A percentile compares a stretch with the other conserved stretches of the same genome.
Evolutionary conservation across 2,329 filamentous ascomycete genomes (phyloP).

Genomic region (Cladosporium sp.): DNA sequence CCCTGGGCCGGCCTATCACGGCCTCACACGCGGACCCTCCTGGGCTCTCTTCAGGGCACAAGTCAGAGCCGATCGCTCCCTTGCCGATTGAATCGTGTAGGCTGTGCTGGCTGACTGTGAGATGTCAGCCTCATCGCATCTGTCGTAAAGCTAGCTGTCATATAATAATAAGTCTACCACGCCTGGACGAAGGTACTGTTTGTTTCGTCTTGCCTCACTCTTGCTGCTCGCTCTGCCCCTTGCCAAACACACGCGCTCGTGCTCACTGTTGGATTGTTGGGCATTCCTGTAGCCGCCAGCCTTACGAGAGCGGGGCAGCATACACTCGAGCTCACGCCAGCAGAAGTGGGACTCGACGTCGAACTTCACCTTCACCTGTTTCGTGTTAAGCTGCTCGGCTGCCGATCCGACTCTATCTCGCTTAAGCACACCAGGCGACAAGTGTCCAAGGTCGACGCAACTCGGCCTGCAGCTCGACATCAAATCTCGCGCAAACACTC

Average conservation of each 20-base stretch:
- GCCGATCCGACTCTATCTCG: no score
- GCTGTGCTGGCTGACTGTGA: background rate
- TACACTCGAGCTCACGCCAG: background rate
- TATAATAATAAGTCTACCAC: background rate
- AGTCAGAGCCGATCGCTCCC: background rate
- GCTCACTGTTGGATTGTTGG: background rate
- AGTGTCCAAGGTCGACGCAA: no score
- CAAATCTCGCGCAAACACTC: background rate
- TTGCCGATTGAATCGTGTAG: background rate
- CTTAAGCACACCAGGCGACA: no score
- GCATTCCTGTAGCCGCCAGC: conserved; percentile 7
- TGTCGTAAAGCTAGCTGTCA: background rate
- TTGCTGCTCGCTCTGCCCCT: background rate
- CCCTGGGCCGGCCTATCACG: background rate
- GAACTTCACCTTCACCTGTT: conserved; percentile 3
- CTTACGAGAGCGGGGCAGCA: background rate
- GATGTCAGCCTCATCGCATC: conserved; percentile 4
- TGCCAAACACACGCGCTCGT: background rate
- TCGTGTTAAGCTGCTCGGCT: background rate
- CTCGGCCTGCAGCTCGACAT: background rate
- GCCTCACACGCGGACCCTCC: background rate
- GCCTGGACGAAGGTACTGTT: no score
- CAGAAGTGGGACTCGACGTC: conserved; percentile 1
- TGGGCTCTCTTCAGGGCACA: background rate
- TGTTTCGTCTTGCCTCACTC: background rate